Evolutionary conservation across 495 filamentous ascomycete species (phyloP).

Genomic region (Alectoria sarmentosa): DNA sequence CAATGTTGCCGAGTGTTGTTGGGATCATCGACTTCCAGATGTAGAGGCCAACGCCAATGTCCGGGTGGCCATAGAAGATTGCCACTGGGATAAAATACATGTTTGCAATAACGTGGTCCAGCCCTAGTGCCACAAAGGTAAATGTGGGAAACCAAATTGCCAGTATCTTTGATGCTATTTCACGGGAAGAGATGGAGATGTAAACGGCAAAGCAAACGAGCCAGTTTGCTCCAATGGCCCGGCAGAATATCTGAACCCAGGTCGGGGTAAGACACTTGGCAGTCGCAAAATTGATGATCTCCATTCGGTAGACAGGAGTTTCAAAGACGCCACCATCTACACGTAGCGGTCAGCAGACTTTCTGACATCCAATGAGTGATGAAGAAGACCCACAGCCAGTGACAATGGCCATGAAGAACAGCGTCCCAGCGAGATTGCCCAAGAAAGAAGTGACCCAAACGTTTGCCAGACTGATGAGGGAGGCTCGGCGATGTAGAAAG

Average conservation of each 20-base stretch:
- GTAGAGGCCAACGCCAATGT: conserved; percentile 46
- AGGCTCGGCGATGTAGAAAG: conserved; percentile 43
- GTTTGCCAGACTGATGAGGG: conserved; percentile 42
- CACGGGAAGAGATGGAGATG: conserved; percentile 48
- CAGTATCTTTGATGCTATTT: conserved; percentile 48
- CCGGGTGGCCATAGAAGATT: conserved; percentile 46
- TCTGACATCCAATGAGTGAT: background rate
- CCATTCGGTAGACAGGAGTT: conserved; percentile 41
- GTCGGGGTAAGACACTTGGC: conserved; percentile 49
- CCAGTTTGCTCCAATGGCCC: conserved; percentile 58
- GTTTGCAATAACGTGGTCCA: conserved; percentile 59
- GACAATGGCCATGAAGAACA: conserved; percentile 53
- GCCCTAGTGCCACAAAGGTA: conserved; percentile 50
- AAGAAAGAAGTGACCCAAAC: conserved; percentile 54
- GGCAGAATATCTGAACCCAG: conserved; percentile 55
- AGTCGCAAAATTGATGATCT: conserved; percentile 46
- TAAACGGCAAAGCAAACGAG: conserved; percentile 55
- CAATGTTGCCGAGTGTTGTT: conserved; percentile 48
- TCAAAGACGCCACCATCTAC: conserved; percentile 52
- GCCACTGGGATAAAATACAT: conserved; percentile 57
- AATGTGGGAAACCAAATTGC: conserved; percentile 61
- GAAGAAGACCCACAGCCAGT: conserved; percentile 37
- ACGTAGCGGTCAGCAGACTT: background rate
- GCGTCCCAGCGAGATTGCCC: conserved; percentile 52
- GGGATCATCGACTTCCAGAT: conserved; percentile 62